Evolutionary conservation across 108 stramenopile species (phyloP).

Genomic region (Seminavis robusta): DNA sequence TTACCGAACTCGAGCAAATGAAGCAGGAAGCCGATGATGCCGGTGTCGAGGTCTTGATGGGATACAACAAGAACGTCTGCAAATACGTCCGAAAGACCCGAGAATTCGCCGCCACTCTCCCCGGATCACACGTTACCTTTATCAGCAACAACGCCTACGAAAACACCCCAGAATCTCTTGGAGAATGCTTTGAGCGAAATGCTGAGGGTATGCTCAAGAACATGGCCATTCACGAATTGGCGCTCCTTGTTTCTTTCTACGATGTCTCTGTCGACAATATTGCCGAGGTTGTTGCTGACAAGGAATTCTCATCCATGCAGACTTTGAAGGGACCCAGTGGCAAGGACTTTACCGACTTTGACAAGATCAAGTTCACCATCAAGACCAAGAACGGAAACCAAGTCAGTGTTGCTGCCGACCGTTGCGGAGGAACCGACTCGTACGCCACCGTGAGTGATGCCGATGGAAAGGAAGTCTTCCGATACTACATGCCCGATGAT

Average conservation of each 20-base stretch:
- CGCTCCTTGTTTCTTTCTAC: constrained; percentile 83
- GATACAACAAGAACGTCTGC: constrained; percentile 95
- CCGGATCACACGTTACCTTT: constrained; percentile 79
- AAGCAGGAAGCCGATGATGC: constrained; percentile 61
- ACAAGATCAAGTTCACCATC: constrained; percentile 93
- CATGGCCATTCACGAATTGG: constrained; percentile 94
- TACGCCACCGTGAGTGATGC: constrained; percentile 73
- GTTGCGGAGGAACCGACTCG: constrained; percentile 85
- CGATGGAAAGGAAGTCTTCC: constrained; percentile 74
- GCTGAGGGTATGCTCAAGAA: constrained; percentile 94
- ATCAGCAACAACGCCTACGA: constrained; percentile 93
- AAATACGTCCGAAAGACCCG: constrained; percentile 82
- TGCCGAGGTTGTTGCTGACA: constrained; percentile 75
- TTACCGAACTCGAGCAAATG: constrained; percentile 80
- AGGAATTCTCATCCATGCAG: constrained; percentile 78
- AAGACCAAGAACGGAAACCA: constrained; percentile 87
- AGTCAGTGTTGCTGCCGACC: constrained; percentile 86
- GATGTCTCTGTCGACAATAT: constrained; percentile 87
- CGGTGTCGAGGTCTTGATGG: constrained; percentile 86
- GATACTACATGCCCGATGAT: constrained; percentile 89
- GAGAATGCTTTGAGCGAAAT: constrained; percentile 93
- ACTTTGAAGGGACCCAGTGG: constrained; percentile 82
- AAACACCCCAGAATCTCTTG: constrained; percentile 68
- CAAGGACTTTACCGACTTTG: constrained; percentile 87
- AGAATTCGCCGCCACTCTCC: constrained; percentile 53